Evolutionary conservation across 2,329 filamentous ascomycete genomes (phyloP), one percentile per base, ranked within the genome.

Genomic region (Colletotrichum limetticola): DNA sequence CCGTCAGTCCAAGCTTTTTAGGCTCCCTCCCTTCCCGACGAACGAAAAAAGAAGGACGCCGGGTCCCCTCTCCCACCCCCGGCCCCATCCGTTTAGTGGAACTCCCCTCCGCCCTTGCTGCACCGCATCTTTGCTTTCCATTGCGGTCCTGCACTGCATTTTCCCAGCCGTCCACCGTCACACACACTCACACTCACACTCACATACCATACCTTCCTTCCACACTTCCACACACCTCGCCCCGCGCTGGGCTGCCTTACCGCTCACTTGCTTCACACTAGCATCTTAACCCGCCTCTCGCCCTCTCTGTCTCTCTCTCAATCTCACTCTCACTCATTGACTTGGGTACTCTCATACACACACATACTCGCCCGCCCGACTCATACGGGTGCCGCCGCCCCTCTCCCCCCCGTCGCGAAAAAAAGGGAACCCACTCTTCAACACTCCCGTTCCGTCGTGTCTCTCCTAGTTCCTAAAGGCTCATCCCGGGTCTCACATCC

Each of bases 1-100:
- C 70, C 70, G 66, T 72, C 28, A 53, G 60, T 52, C 70, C 66
- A 72, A 70, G 70, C 66, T 72, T 72, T 70, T 65, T 52, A 72
- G 60, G 55, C 70, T 70, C 66, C 60, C 56, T 65, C 60, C 59
- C 69, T 63, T 63, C 32, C 60, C 53, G 53, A 64, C 60, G 49
- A 70, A 70, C 42, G 46, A 70, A 46, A 70, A 46, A 28, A 65
- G 46, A 46, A 61, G 49, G 55, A 42, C 46, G 46, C 55, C 66
- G 53, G 66, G 70, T 37, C 66, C 69, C 59, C 68, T 69, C 60
- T 69, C 60, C 66, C 70, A 72, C 70, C 59, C 69, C 70, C 66
- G 59, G 65, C 70, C 58, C 66, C 66, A 72, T 69, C 59, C 59
- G 59, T 69, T 63, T 56, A 72, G 70, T 72, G 66, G 70, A 64